These are phyloP conservation scores for Rubia tinctorum DNA, from an alignment of 305 asterid species.

Conservation along the genomic window DNA sequence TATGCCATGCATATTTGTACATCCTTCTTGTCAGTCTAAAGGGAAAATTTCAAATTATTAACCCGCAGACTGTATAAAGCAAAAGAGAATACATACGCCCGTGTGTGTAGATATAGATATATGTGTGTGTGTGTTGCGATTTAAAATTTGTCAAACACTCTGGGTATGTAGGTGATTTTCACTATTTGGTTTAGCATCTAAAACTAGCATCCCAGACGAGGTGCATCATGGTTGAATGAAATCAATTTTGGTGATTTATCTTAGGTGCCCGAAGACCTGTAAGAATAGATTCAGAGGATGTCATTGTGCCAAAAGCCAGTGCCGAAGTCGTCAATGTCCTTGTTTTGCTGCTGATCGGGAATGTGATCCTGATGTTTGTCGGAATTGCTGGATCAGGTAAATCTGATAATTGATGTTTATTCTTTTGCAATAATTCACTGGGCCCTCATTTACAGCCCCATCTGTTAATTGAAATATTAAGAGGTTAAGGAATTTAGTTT, in stretches of 20 bases:
- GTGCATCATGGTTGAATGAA: background rate
- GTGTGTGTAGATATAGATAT: too few species aligned
- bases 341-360: constrained; percentile 98
- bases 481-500: background rate
- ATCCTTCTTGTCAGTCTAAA: background rate
- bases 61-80: too few species aligned
- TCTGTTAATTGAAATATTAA: background rate
- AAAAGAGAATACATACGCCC: too few species aligned
- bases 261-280: constrained; percentile 93
- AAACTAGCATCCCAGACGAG: background rate
- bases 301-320: constrained; percentile 97
- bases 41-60: background rate
- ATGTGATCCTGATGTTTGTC: constrained; percentile 97
- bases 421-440: background rate
- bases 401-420: constrained; percentile 14
- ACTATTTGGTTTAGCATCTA: background rate
- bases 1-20: background rate
- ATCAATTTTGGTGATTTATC: constrained; percentile 3
- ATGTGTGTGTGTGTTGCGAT: background rate
- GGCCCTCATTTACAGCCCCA: too few species aligned
- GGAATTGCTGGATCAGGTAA: constrained; percentile 98
- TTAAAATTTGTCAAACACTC: background rate
- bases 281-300: constrained; percentile 97
- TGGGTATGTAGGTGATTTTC: background rate
- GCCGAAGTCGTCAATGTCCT: constrained; percentile 97